Conservation (phyloP, 176 grass and related monocot genomes). For the Lolium rigidum region DNA sequence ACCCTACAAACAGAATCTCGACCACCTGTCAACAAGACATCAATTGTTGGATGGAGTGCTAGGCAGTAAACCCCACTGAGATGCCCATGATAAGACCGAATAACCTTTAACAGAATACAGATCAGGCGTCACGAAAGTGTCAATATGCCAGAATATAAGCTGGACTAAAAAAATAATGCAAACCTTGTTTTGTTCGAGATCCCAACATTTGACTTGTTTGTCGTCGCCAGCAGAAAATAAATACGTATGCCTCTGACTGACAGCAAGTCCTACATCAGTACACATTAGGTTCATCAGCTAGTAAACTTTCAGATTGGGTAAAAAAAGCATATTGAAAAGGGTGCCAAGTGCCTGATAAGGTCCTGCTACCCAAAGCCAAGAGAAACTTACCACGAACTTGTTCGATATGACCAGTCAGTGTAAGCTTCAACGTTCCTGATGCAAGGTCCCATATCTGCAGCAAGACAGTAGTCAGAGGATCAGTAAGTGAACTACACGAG, state of each 20-base stretch:
- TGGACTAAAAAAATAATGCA: slow-evolving; percentile 24
- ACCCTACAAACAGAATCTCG: slow-evolving; percentile 99
- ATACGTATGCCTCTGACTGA: slow-evolving; percentile 91
- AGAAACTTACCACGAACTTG: slow-evolving; percentile 84
- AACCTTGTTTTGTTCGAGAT: slow-evolving; percentile 99
- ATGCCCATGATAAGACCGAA: slow-evolving; percentile 99
- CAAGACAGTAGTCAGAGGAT: slow-evolving; percentile 18
- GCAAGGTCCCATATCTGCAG: slow-evolving; percentile 99
- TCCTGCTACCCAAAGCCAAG: background rate
- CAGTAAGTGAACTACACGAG: background rate
- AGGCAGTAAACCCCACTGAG: slow-evolving; percentile 98
- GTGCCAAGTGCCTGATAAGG: background rate
- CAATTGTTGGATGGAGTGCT: slow-evolving; percentile 94
- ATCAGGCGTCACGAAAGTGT: slow-evolving; percentile 22
- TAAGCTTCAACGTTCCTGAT: slow-evolving; percentile 92
- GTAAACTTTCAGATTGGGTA: background rate
- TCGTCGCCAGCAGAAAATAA: slow-evolving; percentile 99
- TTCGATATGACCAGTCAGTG: slow-evolving; percentile 96
- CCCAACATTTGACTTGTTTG: slow-evolving; percentile 99
- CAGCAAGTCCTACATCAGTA: slow-evolving; percentile 83
- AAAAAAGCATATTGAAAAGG: slow-evolving; percentile 25
- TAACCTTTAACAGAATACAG: slow-evolving; percentile 62
- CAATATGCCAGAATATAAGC: slow-evolving; percentile 19
- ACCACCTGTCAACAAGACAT: slow-evolving; percentile 88
- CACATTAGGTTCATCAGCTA: slow-evolving; percentile 25